A percentile compares a stretch with the other conserved stretches of the same genome.
phyloP scores from a whole-genome alignment of 1,284 basidiomycete genomes.

The Ustanciosporium gigantosporum region DNA sequence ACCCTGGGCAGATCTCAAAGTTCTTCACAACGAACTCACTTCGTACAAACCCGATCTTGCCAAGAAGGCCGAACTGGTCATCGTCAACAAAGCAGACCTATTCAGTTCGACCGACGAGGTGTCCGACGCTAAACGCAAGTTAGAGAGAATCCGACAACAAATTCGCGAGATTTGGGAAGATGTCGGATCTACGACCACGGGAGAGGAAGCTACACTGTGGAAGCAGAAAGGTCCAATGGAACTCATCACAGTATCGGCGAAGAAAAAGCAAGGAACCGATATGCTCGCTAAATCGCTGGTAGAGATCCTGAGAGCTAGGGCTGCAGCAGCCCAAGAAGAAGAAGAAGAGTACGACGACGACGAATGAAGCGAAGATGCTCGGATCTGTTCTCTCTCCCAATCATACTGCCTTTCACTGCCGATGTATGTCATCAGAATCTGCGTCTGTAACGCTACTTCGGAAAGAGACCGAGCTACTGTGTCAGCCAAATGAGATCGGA shows the following conservation, averaged over 20 bases:
- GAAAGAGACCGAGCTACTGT: no score
- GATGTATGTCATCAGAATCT: no score
- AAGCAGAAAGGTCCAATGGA: conserved; percentile 5
- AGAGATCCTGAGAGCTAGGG: conserved; percentile 14
- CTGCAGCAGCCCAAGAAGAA: neutral
- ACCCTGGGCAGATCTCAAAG: conserved; percentile 72
- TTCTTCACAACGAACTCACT: conserved; percentile 79
- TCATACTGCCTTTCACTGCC: no score
- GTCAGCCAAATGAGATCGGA: no score
- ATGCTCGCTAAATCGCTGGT: conserved; percentile 22
- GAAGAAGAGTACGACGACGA: neutral
- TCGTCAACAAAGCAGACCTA: conserved; percentile 90
- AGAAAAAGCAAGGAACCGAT: conserved; percentile 35
- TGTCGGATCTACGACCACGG: conserved; percentile 1
- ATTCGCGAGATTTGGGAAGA: conserved; percentile 12
- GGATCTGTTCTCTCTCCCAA: no score
- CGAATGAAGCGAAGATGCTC: no score
- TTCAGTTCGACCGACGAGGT: conserved; percentile 5
- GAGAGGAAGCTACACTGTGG: neutral
- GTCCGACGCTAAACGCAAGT: conserved; percentile 15
- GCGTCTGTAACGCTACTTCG: no score
- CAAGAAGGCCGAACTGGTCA: conserved; percentile 66
- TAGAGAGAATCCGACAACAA: conserved; percentile 10
- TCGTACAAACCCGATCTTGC: conserved; percentile 79
- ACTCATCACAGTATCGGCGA: conserved; percentile 23